Base-by-base conservation (phyloP, 2,329 filamentous ascomycete species). In the Chaetomium olivaceum region DNA sequence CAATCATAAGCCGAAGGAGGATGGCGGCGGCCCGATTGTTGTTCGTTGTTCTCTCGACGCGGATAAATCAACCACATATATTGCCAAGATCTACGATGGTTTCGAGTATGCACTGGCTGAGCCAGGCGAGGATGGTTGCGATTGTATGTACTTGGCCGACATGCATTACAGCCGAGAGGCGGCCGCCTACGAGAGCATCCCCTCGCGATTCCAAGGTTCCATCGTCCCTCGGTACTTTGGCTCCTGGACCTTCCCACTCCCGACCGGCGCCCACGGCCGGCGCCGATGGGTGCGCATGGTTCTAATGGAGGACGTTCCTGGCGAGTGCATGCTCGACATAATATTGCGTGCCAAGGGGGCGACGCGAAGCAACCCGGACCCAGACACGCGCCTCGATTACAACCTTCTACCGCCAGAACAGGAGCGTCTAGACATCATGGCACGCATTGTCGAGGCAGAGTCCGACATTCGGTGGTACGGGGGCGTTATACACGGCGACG, bases 161-260 rank as follows among this genome's bases (percentile, higher is more conserved):
- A 29, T 48, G 43, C 6, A 36, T 54, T 62, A 62, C 23, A 62
- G 50, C 19, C n/a, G 61, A 43, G 61, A 62, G 51, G 36, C 61
- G 1, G 52, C 50, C 27, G 39, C 61, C 7, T 62, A 62, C 52
- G 33, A 62, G 21, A 21, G n/a, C 52, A 62, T 62, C 8, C 61
- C 61, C 11, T 7, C 25, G 27, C 6, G 54, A 4, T 27, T 62
- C 11, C 61, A 57, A 6, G 61, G 60, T 1, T 25, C 16, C 39
- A 56, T 51, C 21, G 61, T 62, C 29, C 61, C 61, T 5, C 51
- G 25, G 4, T 62, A 57, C 21, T 62, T 31, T 9, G 52, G 61
- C 23, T 57, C 61, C 3, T 62, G 61, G 52, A 57, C 51, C 19
- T 56, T 48, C 21, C 43, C 27, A 2, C 21, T 62, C 12, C 21